These are phyloP conservation scores for Wickerhamiella parazyma DNA, from an alignment of 805 yeast genomes.

Conservation along the genomic window DNA sequence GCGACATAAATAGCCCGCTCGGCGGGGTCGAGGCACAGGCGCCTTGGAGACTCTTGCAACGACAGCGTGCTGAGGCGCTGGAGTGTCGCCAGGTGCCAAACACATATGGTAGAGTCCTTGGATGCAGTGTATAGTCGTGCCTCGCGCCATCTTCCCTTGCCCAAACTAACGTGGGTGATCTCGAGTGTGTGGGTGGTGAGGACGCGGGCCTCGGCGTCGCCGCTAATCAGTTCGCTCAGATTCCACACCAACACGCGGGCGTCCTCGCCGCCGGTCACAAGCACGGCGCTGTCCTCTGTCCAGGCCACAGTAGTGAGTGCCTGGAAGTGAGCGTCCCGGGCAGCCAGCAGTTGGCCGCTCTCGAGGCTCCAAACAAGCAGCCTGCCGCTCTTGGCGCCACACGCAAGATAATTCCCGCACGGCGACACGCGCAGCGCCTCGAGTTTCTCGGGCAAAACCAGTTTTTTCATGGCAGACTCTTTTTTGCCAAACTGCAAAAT, in stretches of 20 bases:
- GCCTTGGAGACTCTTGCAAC: constrained; percentile 41
- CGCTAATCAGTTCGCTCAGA: constrained; percentile 38
- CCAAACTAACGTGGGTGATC: constrained; percentile 35
- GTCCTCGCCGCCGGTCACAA: constrained; percentile 71
- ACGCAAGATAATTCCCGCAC: constrained; percentile 39
- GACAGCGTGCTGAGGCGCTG: constrained; percentile 56
- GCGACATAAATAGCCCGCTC: constrained; percentile 66
- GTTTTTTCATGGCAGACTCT: constrained; percentile 57
- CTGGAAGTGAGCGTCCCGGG: constrained; percentile 77
- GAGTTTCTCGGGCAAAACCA: constrained; percentile 74
- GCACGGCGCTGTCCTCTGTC: constrained; percentile 46
- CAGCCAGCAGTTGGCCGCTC: constrained; percentile 61
- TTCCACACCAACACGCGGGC: constrained; percentile 69
- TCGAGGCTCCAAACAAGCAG: constrained; percentile 73
- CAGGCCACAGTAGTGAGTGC: constrained; percentile 46
- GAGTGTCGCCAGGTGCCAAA: constrained; percentile 42
- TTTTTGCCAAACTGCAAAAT: constrained; percentile 58
- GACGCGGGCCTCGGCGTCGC: constrained; percentile 20
- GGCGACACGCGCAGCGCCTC: constrained; percentile 38
- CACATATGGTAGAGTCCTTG: constrained; percentile 57
- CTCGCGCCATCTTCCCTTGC: constrained; percentile 45
- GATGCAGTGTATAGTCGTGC: constrained; percentile 56
- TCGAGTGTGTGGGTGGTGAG: constrained; percentile 33
- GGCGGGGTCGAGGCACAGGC: constrained; percentile 62
- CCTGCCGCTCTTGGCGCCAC: constrained; percentile 63